These are phyloP conservation scores for Tylopilus sp. DNA, from an alignment of 768 basidiomycete genomes.

Conservation along the genomic window DNA sequence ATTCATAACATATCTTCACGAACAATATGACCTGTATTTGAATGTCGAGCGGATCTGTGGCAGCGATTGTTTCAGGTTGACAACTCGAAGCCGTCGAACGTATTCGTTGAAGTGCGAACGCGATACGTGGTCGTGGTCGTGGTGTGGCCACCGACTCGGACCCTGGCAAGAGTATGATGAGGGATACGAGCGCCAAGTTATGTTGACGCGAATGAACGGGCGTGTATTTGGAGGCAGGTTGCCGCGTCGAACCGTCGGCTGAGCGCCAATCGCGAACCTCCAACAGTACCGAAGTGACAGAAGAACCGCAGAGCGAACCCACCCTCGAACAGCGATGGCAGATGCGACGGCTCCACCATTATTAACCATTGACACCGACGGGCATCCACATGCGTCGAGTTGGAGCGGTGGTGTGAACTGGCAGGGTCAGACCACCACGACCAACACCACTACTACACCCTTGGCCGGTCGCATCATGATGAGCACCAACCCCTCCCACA, in stretches of 20 bases:
- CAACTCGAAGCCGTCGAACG: background rate
- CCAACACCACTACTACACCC: background rate
- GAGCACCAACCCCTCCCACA: constrained; percentile 69
- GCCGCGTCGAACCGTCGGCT: background rate
- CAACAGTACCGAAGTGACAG: background rate
- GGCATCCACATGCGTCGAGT: background rate
- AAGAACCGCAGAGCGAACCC: background rate
- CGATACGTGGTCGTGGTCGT: no score
- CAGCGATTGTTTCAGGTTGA: background rate
- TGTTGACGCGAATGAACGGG: no score
- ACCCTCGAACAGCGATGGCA: background rate
- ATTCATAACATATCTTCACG: no score
- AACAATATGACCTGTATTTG: no score
- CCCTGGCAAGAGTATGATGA: no score
- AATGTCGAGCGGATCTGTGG: no score
- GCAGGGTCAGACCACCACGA: background rate
- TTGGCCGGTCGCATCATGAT: constrained; percentile 5
- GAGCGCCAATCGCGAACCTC: background rate
- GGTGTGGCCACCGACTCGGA: no score
- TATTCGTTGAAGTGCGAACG: no score
- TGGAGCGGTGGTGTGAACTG: background rate
- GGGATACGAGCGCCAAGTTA: no score
- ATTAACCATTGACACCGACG: background rate
- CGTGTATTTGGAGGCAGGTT: no score
- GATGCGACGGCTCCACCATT: background rate